Evolutionary conservation across 495 filamentous ascomycete genomes (phyloP).

Genomic region (Pyronema domesticum): DNA sequence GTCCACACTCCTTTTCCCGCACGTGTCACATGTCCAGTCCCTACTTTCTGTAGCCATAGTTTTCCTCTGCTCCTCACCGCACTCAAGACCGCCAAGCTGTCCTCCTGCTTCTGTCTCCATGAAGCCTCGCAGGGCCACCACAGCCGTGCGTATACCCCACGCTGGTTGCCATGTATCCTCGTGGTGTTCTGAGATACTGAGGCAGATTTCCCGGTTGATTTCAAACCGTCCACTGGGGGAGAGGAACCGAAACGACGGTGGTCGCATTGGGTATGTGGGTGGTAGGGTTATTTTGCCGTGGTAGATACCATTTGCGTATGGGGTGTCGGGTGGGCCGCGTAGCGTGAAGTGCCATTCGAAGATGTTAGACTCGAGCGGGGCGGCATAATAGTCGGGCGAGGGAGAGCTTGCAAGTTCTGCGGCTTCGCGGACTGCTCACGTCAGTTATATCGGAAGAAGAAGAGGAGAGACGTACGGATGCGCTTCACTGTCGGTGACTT

Average conservation of each 20-base stretch:
- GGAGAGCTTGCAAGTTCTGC: constrained; percentile 60
- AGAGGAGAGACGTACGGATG: constrained; percentile 37
- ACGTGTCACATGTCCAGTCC: constrained; percentile 46
- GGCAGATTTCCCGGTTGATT: constrained; percentile 89
- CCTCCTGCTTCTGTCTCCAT: constrained; percentile 60
- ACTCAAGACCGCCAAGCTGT: constrained; percentile 79
- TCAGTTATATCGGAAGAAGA: constrained; percentile 15
- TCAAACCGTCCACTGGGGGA: constrained; percentile 89
- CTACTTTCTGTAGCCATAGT: constrained; percentile 45
- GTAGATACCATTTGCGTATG: constrained; percentile 69
- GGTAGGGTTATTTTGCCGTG: constrained; percentile 91
- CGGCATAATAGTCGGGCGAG: constrained; percentile 63
- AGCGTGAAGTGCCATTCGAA: constrained; percentile 99
- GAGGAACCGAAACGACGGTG: constrained; percentile 83
- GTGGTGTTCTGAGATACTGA: constrained; percentile 83
- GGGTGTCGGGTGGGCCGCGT: constrained; percentile 67
- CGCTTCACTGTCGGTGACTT: constrained; percentile 68
- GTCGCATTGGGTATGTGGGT: constrained; percentile 69
- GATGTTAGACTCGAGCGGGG: constrained; percentile 69
- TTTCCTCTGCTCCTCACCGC: constrained; percentile 40
- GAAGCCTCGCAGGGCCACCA: constrained; percentile 51
- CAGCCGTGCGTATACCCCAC: constrained; percentile 74
- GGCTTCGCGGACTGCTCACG: constrained; percentile 57
- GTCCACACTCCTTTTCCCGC: constrained; percentile 41
- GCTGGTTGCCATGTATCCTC: constrained; percentile 98